A percentile compares a stretch with the other conserved stretches of the same genome.
Conservation (phyloP, 371 early-diverging fungal genomes). For the Lichtheimia ramosa region DNA sequence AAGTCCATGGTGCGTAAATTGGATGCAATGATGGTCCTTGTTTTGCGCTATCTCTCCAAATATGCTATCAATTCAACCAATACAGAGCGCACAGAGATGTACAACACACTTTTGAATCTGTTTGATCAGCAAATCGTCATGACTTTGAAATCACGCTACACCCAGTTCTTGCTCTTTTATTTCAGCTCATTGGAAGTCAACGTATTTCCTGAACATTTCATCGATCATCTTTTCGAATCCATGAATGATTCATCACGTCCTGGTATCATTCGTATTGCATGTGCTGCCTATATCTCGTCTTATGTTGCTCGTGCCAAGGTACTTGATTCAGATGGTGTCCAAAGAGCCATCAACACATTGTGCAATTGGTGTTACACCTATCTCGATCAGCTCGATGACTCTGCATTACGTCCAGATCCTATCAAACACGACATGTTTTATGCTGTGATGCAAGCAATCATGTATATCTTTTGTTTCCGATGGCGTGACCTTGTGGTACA, state of each 20-base stretch:
- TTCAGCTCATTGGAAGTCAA: conserved; percentile 64
- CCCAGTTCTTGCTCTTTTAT: conserved; percentile 92
- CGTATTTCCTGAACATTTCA: conserved; percentile 72
- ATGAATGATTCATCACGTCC: conserved; percentile 63
- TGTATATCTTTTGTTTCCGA: conserved; percentile 95
- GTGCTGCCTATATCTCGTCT: conserved; percentile 84
- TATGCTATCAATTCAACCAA: conserved; percentile 12
- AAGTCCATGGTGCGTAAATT: conserved; percentile 77
- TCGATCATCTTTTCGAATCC: conserved; percentile 73
- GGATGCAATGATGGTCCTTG: conserved; percentile 78
- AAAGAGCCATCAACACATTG: conserved; percentile 64
- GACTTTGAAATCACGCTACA: conserved; percentile 88
- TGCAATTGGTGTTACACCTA: conserved; percentile 69
- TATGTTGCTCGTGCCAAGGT: conserved; percentile 91
- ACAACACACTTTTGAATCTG: conserved; percentile 65
- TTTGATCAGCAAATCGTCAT: conserved; percentile 83
- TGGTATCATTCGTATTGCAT: conserved; percentile 72
- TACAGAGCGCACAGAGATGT: conserved; percentile 52
- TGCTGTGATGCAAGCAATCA: conserved; percentile 81
- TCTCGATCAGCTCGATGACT: conserved; percentile 65
- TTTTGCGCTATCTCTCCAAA: conserved; percentile 62
- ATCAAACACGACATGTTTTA: conserved; percentile 80
- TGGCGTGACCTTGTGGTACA: conserved; percentile 73
- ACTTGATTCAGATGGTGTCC: conserved; percentile 60
- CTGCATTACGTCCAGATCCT: conserved; percentile 41